Base-by-base conservation (phyloP, 2,329 filamentous ascomycete species). In the Alternaria infectoria region DNA sequence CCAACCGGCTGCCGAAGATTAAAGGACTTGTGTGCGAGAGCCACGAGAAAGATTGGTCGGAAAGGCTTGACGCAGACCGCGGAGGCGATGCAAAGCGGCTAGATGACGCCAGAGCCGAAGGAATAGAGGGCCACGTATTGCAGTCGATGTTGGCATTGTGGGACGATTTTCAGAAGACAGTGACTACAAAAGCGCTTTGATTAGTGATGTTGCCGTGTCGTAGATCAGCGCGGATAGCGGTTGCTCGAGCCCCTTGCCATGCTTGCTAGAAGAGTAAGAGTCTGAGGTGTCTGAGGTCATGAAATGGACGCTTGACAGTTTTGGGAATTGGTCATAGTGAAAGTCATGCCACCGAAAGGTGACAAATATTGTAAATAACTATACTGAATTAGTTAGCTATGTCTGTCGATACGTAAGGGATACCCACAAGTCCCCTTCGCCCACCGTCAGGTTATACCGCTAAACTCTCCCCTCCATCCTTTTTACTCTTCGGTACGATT, bases 401-500 rank as follows among this genome's bases (percentile, higher is more conserved):
- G 15, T 36, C 30, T 36, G 11, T 15, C 15, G 12, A 15, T 28
- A 50, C 25, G 3, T 11, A 13, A 36, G 23, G 8, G 4, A 8
- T 19, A 49, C 50, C 10, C 12, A 46, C 12, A 11, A 21, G 8
- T 21, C 12, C 15, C 12, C 13, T 11, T 17, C 3, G 25, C 23
- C n/a, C 15, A 19, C 26, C 17, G 9, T 12, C 49, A 36, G 10
- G 30, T 26, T 49, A 69, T 30, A 67, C 56, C 23, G 45, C 60
- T 7, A 65, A 21, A 30, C 64, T 70, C 47, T 71, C 66, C 21
- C 69, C 59, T 5, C 67, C 63, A 40, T 64, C 55, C 40, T 68
- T 64, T 63, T 75, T 77, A 5, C 68, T 75, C 69, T 83, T 84
- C 0, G 83, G 83, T 43, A 85, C 80, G 57, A 99, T 94, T 84